These are phyloP conservation scores for Cladosporium oxysporum DNA, from an alignment of 2,329 filamentous ascomycete species.

Conservation along the genomic window DNA sequence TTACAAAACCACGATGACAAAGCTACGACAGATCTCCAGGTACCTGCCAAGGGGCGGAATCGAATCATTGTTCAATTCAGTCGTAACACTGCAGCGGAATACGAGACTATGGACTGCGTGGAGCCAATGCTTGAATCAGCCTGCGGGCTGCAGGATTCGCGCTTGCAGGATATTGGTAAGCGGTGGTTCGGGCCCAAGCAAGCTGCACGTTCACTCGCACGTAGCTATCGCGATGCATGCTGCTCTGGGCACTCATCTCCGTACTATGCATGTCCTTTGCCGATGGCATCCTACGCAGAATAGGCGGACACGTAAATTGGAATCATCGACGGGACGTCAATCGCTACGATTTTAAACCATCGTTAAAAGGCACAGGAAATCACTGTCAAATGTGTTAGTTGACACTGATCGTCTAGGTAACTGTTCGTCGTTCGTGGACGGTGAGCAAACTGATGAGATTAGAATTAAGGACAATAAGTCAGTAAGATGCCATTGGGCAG, in stretches of 20 bases:
- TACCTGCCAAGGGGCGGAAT: neutral
- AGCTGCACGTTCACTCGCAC: neutral
- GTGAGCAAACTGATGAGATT: neutral
- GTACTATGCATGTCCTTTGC: neutral
- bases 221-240: neutral
- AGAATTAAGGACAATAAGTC: neutral
- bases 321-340: neutral
- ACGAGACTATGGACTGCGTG: neutral
- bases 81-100: neutral
- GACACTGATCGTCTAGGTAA: neutral
- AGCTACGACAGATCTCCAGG: neutral
- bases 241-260: neutral
- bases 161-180: slow-evolving; percentile 2
- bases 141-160: neutral
- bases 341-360: too few relatives aligned
- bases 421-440: neutral
- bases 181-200: neutral
- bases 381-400: neutral
- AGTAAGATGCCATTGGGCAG: neutral
- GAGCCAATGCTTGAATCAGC: neutral
- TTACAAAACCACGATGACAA: neutral
- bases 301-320: neutral
- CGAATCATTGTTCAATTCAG: neutral
- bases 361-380: too few relatives aligned
- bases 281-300: neutral